phyloP scores from a whole-genome alignment of 1,284 basidiomycete species.

The Mycena sp. region DNA sequence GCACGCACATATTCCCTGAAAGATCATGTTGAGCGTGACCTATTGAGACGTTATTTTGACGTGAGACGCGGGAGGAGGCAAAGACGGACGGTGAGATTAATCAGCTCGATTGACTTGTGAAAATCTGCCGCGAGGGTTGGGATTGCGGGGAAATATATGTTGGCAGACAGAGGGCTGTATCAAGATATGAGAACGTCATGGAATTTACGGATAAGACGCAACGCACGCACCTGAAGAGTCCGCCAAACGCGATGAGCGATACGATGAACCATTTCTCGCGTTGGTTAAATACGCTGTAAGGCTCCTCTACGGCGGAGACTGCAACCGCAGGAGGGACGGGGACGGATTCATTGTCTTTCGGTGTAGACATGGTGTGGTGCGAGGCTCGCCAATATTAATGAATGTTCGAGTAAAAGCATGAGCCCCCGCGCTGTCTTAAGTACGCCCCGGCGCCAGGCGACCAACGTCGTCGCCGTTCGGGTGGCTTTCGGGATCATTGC shows the following conservation, averaged over 20 bases:
- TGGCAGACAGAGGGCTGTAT: not conserved
- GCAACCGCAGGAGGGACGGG: not conserved
- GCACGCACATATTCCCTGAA: constrained; percentile 78
- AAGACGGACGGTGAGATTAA: constrained; percentile 68
- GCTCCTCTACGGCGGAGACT: constrained; percentile 24
- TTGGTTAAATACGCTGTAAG: constrained; percentile 63
- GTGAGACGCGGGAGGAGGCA: not conserved
- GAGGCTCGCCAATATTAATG: no score
- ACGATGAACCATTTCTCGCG: constrained; percentile 78
- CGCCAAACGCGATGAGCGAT: constrained; percentile 61
- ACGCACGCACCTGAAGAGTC: constrained; percentile 64
- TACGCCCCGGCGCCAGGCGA: no score
- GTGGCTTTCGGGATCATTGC: no score
- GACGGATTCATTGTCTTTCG: no score
- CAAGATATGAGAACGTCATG: not conserved
- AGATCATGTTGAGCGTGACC: constrained; percentile 81
- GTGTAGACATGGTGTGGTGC: no score
- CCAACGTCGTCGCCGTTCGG: no score
- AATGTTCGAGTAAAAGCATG: no score
- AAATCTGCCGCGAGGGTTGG: not conserved
- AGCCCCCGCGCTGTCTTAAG: no score
- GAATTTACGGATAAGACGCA: not conserved
- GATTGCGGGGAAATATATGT: constrained; percentile 8
- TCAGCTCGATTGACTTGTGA: constrained; percentile 69
- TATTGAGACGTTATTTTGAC: constrained; percentile 22